Conservation (phyloP, 1,284 basidiomycete species). For the Sanguinoderma infundibulare region DNA sequence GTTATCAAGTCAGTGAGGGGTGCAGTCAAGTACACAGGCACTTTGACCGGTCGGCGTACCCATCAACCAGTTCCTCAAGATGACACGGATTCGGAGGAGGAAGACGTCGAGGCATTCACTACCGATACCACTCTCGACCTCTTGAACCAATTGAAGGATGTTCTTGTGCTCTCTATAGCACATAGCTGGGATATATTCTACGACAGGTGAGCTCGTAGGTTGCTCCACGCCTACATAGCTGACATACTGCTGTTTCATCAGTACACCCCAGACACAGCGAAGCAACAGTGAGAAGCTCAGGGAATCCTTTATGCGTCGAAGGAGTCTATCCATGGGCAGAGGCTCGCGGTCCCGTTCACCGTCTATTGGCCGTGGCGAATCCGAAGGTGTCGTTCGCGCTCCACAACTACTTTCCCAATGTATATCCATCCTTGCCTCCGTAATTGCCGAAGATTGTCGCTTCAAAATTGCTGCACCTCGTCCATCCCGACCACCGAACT, state of each 20-base stretch:
- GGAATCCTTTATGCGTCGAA: conserved; percentile 25
- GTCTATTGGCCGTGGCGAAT: conserved; percentile 53
- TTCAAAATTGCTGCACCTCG: conserved; percentile 59
- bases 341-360: conserved; percentile 52
- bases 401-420: conserved; percentile 61
- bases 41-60: conserved; percentile 28
- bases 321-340: conserved; percentile 20
- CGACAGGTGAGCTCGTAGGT: conserved; percentile 43
- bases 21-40: conserved; percentile 44
- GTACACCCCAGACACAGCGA: conserved; percentile 16
- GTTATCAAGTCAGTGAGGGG: conserved; percentile 51
- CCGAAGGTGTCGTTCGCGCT: conserved; percentile 37
- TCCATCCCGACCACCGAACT: conserved; percentile 64
- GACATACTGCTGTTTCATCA: background rate
- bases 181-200: conserved; percentile 64
- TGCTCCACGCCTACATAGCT: background rate
- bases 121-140: conserved; percentile 67
- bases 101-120: conserved; percentile 48
- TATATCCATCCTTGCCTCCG: conserved; percentile 63
- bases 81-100: conserved; percentile 54
- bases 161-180: conserved; percentile 56
- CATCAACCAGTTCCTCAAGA: conserved; percentile 35
- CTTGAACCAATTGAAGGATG: conserved; percentile 63
- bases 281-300: conserved; percentile 20
- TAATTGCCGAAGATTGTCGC: conserved; percentile 72